Conservation (phyloP, 2,329 filamentous ascomycete species). For the Colletotrichum chlorophyti region DNA sequence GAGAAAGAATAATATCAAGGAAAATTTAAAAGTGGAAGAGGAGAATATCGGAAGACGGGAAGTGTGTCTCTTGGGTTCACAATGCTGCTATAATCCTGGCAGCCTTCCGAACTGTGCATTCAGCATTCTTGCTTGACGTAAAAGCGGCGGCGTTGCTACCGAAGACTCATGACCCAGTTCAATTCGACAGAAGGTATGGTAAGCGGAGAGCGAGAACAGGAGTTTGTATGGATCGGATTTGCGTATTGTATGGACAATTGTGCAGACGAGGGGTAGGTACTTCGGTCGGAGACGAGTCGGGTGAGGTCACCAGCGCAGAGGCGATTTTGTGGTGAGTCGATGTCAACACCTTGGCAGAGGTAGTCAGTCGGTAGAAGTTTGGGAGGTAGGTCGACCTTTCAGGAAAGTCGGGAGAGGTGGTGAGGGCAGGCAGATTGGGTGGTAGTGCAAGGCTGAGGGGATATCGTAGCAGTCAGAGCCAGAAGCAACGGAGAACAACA, state of each 20-base stretch:
- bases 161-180: conserved; percentile 47
- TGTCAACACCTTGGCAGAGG: too few relatives aligned
- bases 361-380: not conserved
- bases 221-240: conserved; percentile 24
- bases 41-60: conserved; percentile 21
- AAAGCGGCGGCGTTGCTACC: conserved; percentile 46
- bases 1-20: not conserved
- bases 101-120: conserved; percentile 46
- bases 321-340: conserved; percentile 5
- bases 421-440: not conserved
- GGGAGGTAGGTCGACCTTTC: conserved; percentile 1
- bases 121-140: conserved; percentile 46
- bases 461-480: conserved; percentile 12
- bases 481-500: not conserved
- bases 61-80: conserved; percentile 29
- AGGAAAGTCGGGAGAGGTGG: too few relatives aligned
- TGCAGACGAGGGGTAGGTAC: conserved; percentile 30
- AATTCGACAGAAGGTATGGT: conserved; percentile 22
- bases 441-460: conserved; percentile 29
- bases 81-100: conserved; percentile 52
- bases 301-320: conserved; percentile 15
- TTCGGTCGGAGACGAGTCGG: conserved; percentile 25
- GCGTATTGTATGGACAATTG: conserved; percentile 18
- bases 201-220: not conserved
- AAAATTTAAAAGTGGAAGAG: conserved; percentile 18